phyloP scores from a whole-genome alignment of 2,329 filamentous ascomycete species.

The Byssothecium circinans region DNA sequence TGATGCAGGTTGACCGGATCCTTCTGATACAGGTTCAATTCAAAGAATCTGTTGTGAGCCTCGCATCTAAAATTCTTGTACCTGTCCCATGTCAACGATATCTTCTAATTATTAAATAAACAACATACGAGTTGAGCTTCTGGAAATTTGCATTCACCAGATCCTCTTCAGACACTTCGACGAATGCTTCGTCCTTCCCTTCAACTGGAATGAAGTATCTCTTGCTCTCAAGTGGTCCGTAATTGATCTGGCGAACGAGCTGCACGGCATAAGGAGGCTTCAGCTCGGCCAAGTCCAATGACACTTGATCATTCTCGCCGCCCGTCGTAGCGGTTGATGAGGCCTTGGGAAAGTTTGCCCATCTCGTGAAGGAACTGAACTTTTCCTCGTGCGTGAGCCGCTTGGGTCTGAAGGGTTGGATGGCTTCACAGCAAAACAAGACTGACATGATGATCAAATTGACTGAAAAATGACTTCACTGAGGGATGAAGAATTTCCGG shows the following conservation, averaged over 20 bases:
- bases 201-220: slow-evolving; percentile 44
- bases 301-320: not conserved
- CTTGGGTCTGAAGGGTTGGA: slow-evolving; percentile 14
- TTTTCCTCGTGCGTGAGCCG: slow-evolving; percentile 23
- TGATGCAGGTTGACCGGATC: slow-evolving; percentile 50
- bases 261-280: slow-evolving; percentile 40
- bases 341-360: slow-evolving; percentile 32
- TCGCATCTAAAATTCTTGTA: slow-evolving; percentile 54
- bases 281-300: not conserved
- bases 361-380: slow-evolving; percentile 30
- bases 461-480: not conserved
- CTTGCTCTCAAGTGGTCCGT: slow-evolving; percentile 48
- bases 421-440: slow-evolving; percentile 23
- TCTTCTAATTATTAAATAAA: not conserved
- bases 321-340: slow-evolving; percentile 2
- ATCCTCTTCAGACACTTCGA: slow-evolving; percentile 42
- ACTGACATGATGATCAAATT: slow-evolving; percentile 15
- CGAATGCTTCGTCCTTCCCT: slow-evolving; percentile 22
- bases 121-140: slow-evolving; percentile 49
- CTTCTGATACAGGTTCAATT: slow-evolving; percentile 54
- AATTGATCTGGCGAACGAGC: slow-evolving; percentile 51
- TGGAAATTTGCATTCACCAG: slow-evolving; percentile 49
- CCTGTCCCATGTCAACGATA: slow-evolving; percentile 24
- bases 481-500: not conserved
- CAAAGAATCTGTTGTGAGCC: slow-evolving; percentile 52